Base-by-base conservation (phyloP, 2,329 filamentous ascomycete species). In the Pseudogymnoascus sp. region DNA sequence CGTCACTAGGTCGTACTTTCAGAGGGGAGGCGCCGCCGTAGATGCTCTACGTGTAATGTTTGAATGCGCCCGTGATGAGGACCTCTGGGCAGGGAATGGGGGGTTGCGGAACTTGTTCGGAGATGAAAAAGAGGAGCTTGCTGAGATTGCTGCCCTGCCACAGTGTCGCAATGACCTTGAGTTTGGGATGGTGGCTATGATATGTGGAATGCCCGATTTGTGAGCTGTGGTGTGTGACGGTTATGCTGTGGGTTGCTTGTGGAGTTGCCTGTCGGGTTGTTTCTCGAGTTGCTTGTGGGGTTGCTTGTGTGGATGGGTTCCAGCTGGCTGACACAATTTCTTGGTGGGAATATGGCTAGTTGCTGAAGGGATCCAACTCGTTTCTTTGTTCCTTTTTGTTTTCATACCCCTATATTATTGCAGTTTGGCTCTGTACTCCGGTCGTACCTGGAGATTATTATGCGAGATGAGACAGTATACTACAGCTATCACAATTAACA, bases 131-230 rank as follows among this genome's bases (percentile, higher is more conserved):
- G 19, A 19, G 63, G 63, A 60, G 14, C 52, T 30, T 28, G 64
- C 68, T 28, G 61, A 62, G 58, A 64, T 70, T 59, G 64, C 66
- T 23, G 60, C 49, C 16, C 59, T 74, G 52, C 68, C 69, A 39
- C 64, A 65, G 59, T 76, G 73, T 66, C 69, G 73, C 62, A 75
- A 76, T 62, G 73, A 75, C 63, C 65, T 70, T 64, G 73, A 76
- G 64, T 75, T 73, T 68, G 70, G 68, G 25, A 71, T 72, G 63
- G 70, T 72, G 59, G 70, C 69, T 60, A 62, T 67, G 58, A 64
- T 64, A 38, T 74, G 70, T 63, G 71, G 68, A 2, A 25, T 25
- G 7, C 58, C n/a, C 19, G 16, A 33, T 42, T 28, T 60, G 39
- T 42, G 39, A 42, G 19, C 5, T 45, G 5, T 12, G 25, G 12